These are phyloP conservation scores for Umbelopsis vinacea DNA, from an alignment of 192 early-diverging fungal species.

Conservation along the genomic window DNA sequence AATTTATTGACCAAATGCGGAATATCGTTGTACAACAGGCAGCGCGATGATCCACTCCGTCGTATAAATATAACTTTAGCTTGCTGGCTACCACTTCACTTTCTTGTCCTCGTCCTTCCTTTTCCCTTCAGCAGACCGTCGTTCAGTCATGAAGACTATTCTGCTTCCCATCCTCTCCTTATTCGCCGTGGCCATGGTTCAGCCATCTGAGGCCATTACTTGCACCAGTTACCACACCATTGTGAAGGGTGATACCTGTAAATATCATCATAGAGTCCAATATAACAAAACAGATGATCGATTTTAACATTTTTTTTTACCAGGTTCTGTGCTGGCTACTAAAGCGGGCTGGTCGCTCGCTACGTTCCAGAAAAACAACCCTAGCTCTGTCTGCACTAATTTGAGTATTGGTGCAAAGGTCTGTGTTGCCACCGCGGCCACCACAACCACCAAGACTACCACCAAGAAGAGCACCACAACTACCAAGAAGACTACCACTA, in stretches of 20 bases:
- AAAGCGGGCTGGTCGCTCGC: background rate
- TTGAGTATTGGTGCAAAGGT: background rate
- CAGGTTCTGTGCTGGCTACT: background rate
- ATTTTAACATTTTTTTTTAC: background rate
- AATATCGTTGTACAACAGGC: background rate
- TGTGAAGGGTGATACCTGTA: background rate
- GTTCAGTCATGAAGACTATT: background rate
- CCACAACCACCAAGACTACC: background rate
- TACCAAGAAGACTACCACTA: background rate
- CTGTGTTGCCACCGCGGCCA: background rate
- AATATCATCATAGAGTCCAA: too few species aligned
- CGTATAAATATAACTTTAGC: background rate
- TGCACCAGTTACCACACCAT: background rate
- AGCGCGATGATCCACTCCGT: background rate
- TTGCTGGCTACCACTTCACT: too few species aligned
- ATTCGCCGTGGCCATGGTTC: background rate
- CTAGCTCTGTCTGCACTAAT: background rate
- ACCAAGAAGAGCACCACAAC: background rate
- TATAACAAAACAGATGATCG: background rate
- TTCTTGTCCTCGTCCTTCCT: background rate
- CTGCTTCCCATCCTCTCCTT: constrained; percentile 18
- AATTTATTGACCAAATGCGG: background rate
- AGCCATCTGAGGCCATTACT: background rate
- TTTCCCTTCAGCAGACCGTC: background rate
- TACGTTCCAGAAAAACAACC: background rate